These are phyloP conservation scores for Hyaloperonospora arabidopsidis DNA, from an alignment of 352 stramenopile species.

Conservation along the genomic window DNA sequence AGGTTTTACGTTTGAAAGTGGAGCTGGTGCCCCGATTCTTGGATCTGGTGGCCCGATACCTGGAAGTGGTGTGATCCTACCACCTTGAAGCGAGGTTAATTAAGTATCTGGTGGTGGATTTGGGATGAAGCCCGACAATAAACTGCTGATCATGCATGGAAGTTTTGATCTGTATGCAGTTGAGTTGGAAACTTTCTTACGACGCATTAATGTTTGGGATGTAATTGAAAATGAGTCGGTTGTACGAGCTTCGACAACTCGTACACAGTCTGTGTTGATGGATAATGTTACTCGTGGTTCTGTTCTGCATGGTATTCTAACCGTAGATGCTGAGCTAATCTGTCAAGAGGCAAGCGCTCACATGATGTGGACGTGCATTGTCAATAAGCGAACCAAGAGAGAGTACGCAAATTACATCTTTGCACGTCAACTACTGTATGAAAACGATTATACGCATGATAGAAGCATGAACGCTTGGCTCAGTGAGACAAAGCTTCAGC, in stretches of 20 bases:
- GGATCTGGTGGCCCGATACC: no score
- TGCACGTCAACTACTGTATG: neutral
- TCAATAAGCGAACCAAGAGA: constrained; percentile 7
- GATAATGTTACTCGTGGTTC: neutral
- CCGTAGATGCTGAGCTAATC: neutral
- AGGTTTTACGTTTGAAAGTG: no score
- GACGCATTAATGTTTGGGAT: no score
- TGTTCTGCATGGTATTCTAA: neutral
- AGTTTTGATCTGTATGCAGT: constrained; percentile 6
- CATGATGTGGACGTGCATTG: neutral
- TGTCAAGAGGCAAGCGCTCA: neutral
- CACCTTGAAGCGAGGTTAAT: no score
- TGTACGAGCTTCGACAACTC: no score
- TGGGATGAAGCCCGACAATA: constrained; percentile 4
- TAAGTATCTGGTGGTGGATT: neutral
- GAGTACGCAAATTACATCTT: constrained; percentile 17
- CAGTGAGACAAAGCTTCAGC: no score
- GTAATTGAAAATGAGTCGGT: no score
- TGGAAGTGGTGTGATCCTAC: no score
- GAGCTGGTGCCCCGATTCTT: no score
- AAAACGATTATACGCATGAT: constrained; percentile 6
- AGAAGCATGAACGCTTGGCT: no score
- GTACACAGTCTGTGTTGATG: no score
- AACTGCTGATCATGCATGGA: constrained; percentile 2
- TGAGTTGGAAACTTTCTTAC: neutral